Base-by-base conservation (phyloP, 2,329 filamentous ascomycete genomes). In the Neofusicoccum laricinum region DNA sequence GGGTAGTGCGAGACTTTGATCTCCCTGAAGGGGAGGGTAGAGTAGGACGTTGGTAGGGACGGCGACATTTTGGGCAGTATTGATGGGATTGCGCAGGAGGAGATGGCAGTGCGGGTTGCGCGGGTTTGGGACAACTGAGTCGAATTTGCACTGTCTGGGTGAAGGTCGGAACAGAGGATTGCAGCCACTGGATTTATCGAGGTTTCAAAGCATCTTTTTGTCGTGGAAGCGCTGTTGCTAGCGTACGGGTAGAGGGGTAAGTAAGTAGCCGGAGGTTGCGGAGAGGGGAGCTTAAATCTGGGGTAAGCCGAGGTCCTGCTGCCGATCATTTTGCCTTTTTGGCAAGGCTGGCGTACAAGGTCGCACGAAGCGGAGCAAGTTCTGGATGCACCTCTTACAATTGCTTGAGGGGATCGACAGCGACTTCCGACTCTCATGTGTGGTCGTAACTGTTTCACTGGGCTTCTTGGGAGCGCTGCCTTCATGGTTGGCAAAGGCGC, bases 1-100 rank as follows among this genome's bases (percentile, higher is more conserved):
- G 73, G 74, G 61, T 81, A 74, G 67, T 81, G 78, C 30, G 72
- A 71, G 6, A 80, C 74, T 53, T 70, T 74, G 67, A 82, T 81
- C 43, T 80, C 70, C 19, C 70, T 76, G 67, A 73, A 80, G 10
- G 73, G 74, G 5, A 80, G 71, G 62, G 72, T 66, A 62, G 75
- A 69, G 72, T 83, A 83, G 66, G 73, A 76, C 17, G 53, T 43
- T 1, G 79, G 79, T 6, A 79, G 70, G 19, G 45, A 17, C 3
- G 36, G 4, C 8, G 36, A 19, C 59, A 63, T 63, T 1, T 17
- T 43, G 19, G 11, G 14, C 17, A 34, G 6, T 55, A 5, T 38
- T 21, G 8, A 2, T 51, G 30, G 36, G 21, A 48, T 48, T 5
- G 14, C 48, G 49, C n/a, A 19, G 19, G n/a, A 14, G 30, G 4